A percentile compares a stretch with the other conserved stretches of the same genome.
Evolutionary conservation across 257 asterid species (phyloP).

Genomic region (Primulina huaijiensis): DNA sequence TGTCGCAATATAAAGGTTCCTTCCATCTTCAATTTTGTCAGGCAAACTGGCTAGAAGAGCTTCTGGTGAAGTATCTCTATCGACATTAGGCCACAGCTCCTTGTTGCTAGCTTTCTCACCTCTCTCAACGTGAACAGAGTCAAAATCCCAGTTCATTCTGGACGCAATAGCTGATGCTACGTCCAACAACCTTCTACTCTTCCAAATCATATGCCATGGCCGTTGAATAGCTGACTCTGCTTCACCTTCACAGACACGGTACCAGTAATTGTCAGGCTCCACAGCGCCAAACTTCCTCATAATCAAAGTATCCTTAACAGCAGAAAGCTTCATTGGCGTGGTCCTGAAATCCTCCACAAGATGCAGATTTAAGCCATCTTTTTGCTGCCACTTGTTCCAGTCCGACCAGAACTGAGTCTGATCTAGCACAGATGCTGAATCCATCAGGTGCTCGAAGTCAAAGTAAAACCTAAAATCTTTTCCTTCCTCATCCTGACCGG

Average conservation of each 20-base stretch:
- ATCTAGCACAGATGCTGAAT: slow-evolving; percentile 66
- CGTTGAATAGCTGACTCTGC: slow-evolving; percentile 45
- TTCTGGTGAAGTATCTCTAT: slow-evolving; percentile 56
- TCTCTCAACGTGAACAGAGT: slow-evolving; percentile 57
- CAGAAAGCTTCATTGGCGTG: slow-evolving; percentile 45
- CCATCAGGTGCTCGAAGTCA: slow-evolving; percentile 91
- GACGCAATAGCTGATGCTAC: slow-evolving; percentile 54
- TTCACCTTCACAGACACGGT: slow-evolving; percentile 69
- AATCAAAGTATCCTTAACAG: slow-evolving; percentile 42
- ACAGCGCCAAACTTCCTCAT: slow-evolving; percentile 65
- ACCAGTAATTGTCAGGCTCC: slow-evolving; percentile 70
- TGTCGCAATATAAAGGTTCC: slow-evolving; percentile 56
- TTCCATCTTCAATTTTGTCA: slow-evolving; percentile 55
- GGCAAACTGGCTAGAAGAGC: slow-evolving; percentile 43
- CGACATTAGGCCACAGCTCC: slow-evolving; percentile 69
- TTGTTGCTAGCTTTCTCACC: slow-evolving; percentile 62
- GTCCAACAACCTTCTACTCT: slow-evolving; percentile 53
- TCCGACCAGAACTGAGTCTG: slow-evolving; percentile 58
- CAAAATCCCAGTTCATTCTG: slow-evolving; percentile 65
- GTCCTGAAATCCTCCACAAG: slow-evolving; percentile 51
- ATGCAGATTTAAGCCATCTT: slow-evolving; percentile 44
- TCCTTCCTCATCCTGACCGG: slow-evolving; percentile 89
- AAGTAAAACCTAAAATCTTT: slow-evolving; percentile 85
- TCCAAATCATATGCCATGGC: slow-evolving; percentile 65
- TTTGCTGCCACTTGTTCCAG: slow-evolving; percentile 51